These are phyloP conservation scores for Dactylellina drechsleri DNA, from an alignment of 2,329 filamentous ascomycete genomes.

Conservation along the genomic window DNA sequence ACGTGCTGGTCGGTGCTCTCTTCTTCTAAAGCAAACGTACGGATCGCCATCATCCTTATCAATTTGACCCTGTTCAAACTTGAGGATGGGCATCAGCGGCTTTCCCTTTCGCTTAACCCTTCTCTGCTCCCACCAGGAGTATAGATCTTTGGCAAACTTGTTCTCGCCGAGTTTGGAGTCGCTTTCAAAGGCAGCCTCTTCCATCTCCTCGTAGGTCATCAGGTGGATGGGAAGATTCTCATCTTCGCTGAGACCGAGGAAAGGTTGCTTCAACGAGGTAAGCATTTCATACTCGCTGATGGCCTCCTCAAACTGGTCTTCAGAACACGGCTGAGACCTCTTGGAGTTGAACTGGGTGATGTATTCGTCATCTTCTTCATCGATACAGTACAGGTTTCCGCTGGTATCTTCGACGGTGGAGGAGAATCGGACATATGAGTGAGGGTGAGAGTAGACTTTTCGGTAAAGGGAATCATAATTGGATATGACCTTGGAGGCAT, in stretches of 20 bases:
- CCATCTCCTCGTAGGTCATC: slow-evolving; percentile 77
- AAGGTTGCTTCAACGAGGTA: slow-evolving; percentile 83
- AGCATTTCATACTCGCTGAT: slow-evolving; percentile 96
- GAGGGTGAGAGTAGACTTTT: slow-evolving; percentile 80
- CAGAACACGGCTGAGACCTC: slow-evolving; percentile 76
- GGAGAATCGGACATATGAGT: slow-evolving; percentile 96
- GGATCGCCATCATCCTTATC: slow-evolving; percentile 96
- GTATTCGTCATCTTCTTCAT: slow-evolving; percentile 85
- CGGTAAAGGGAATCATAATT: slow-evolving; percentile 91
- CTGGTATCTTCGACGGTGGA: slow-evolving; percentile 97
- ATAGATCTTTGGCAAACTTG: slow-evolving; percentile 41
- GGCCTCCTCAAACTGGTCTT: slow-evolving; percentile 91
- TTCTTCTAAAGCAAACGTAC: slow-evolving; percentile 96
- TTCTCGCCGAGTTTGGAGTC: slow-evolving; percentile 51
- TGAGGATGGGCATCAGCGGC: slow-evolving; percentile 79
- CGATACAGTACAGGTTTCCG: slow-evolving; percentile 93
- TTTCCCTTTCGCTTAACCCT: slow-evolving; percentile 75
- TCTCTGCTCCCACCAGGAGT: slow-evolving; percentile 76
- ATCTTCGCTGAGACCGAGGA: slow-evolving; percentile 68
- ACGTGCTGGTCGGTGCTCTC: slow-evolving; percentile 90
- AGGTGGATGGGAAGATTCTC: slow-evolving; percentile 85
- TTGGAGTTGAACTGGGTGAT: slow-evolving; percentile 83
- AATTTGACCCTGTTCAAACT: slow-evolving; percentile 86
- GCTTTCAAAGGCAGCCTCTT: slow-evolving; percentile 63
- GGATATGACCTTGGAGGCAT: slow-evolving; percentile 70